Base-by-base conservation (phyloP, 1,284 basidiomycete species). In the Polyporus tsugae region DNA sequence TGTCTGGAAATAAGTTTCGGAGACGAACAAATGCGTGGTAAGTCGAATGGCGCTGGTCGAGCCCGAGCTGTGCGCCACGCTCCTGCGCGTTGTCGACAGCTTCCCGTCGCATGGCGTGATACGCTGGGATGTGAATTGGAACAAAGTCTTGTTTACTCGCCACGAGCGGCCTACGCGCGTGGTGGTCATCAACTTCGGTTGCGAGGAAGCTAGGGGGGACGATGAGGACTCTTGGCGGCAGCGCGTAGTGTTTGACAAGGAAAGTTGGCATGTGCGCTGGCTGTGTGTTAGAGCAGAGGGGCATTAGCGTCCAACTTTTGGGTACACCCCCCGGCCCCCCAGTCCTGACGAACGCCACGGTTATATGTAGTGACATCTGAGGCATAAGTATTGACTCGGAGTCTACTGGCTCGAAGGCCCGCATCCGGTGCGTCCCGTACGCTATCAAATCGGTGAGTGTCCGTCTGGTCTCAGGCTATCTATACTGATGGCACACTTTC, bases 111-210 rank as follows among this genome's bases (percentile, higher is more conserved):
- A 55, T 15, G 69, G 44, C 19, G 65, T 67, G 6, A 25, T 59
- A 9, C 65, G 65, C 22, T 13, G n/a, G 15, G 65, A 67, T 46
- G n/a, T 67, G 36, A 46, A 62, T 10, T 13, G 22, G 33, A 55
- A 58, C 19, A 65, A n/a, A 10, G 22, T 60, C 38, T 15, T 60
- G 22, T 39, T 38, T 10, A 41, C 33, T 39, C 70, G 38, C 64
- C 1, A 13, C 13, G 15, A 15, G 11, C 52, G 29, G 15, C 52
- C 25, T 2, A 33, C 52, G 29, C 49, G 49, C 25, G 49, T 15
- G 1, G 49, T 52, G 22, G 22, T 52, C 49, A 29, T 52, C 49
- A 17, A 52, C 19, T 52, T 52, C 25, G 49, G 49, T 25, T 52
- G 49, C 3, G 22, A 2, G 25, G 25, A 10, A 29, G 25, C 29